Evolutionary conservation across 2,329 filamentous ascomycete genomes (phyloP).

Genomic region (Trichoderma asperellum): DNA sequence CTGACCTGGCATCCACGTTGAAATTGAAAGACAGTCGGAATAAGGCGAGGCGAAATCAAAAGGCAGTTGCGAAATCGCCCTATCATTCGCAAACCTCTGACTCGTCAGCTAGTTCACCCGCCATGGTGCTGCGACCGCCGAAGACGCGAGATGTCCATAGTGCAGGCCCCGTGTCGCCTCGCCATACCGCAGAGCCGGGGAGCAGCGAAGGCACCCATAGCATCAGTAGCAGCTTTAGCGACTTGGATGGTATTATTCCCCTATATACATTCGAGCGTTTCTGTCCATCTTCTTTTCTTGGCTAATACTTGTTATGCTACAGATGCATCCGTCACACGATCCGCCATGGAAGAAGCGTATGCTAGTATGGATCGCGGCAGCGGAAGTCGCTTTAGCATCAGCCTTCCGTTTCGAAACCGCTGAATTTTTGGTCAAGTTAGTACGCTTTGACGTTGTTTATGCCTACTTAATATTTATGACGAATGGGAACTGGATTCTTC

Average conservation of each 20-base stretch:
- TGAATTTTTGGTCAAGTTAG: conserved; percentile 50
- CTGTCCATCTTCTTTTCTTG: too few relatives aligned
- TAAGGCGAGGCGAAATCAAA: conserved; percentile 38
- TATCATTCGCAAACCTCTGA: conserved; percentile 63
- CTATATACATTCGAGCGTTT: background rate
- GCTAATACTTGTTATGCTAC: background rate
- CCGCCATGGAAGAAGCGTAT: conserved; percentile 76
- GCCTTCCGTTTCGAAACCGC: conserved; percentile 66
- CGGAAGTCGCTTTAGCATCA: conserved; percentile 65
- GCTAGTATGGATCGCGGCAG: conserved; percentile 55
- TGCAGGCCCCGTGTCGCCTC: conserved; percentile 59
- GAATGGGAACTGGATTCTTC: background rate
- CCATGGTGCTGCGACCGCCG: conserved; percentile 42
- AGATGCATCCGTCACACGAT: conserved; percentile 82
- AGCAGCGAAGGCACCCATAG: conserved; percentile 74
- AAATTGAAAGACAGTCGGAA: conserved; percentile 48
- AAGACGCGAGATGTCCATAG: conserved; percentile 42
- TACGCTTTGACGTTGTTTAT: conserved; percentile 6
- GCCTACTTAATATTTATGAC: background rate
- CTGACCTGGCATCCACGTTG: conserved; percentile 58
- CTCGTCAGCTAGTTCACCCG: conserved; percentile 62
- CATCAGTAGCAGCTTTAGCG: conserved; percentile 85
- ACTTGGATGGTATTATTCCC: conserved; percentile 68
- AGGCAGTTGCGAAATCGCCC: conserved; percentile 40
- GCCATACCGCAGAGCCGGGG: conserved; percentile 63